Conservation (phyloP, 2,329 filamentous ascomycete genomes). For the Xylaria sp. region DNA sequence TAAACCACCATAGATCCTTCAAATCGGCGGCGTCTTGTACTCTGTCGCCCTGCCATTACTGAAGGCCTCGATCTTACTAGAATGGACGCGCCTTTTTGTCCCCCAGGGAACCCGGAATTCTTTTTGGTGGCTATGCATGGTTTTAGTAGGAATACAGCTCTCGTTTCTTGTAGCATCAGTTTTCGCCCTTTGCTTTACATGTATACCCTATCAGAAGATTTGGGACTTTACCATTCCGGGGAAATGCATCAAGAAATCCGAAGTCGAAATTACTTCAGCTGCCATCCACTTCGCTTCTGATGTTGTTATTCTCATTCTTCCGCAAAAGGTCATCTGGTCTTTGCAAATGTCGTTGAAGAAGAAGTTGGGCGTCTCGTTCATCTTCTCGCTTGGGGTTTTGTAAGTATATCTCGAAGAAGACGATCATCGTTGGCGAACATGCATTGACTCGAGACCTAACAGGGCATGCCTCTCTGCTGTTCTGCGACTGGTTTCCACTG, state of each 20-base stretch:
- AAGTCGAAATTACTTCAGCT: conserved; percentile 35
- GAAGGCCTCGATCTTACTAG: conserved; percentile 38
- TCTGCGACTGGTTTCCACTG: conserved; percentile 51
- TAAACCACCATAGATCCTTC: conserved; percentile 33
- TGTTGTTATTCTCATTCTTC: conserved; percentile 27
- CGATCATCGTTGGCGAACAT: neutral
- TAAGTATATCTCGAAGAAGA: conserved; percentile 23
- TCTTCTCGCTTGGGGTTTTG: conserved; percentile 49
- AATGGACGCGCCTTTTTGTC: conserved; percentile 39
- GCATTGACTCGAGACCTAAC: neutral
- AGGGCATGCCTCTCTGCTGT: conserved; percentile 55
- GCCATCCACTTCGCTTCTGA: conserved; percentile 36
- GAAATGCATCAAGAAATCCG: conserved; percentile 35
- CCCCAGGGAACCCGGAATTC: conserved; percentile 33
- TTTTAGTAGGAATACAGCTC: conserved; percentile 27
- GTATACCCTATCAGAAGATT: conserved; percentile 34
- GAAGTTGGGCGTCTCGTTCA: conserved; percentile 47
- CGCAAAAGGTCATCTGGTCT: conserved; percentile 33
- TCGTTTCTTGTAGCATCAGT: conserved; percentile 32
- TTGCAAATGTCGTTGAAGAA: conserved; percentile 48
- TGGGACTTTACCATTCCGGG: conserved; percentile 38
- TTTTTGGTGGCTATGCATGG: conserved; percentile 38
- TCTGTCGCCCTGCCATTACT: conserved; percentile 27
- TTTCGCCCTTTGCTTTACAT: conserved; percentile 30
- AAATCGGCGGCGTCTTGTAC: conserved; percentile 36